Conservation (phyloP, 257 asterid species). For the Capsicum baccatum region DNA sequence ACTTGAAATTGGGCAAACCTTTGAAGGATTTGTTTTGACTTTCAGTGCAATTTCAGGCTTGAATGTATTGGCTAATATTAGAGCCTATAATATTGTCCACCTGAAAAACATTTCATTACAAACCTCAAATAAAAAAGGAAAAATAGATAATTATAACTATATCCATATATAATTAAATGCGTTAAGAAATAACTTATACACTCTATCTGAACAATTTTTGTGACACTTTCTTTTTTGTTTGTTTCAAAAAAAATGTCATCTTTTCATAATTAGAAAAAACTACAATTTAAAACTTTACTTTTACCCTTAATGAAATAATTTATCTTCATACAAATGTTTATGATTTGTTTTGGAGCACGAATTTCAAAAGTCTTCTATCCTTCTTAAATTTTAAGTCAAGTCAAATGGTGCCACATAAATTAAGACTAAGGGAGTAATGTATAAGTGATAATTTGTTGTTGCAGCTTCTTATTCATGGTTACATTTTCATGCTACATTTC, state of each 20-base stretch:
- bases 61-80: background rate
- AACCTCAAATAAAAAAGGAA: background rate
- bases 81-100: background rate
- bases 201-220: too few relatives aligned
- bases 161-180: background rate
- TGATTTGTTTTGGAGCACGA: too few relatives aligned
- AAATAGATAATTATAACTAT: background rate
- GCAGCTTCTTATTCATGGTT: background rate
- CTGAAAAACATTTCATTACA: background rate
- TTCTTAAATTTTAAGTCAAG: too few relatives aligned
- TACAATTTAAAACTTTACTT: too few relatives aligned
- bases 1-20: background rate
- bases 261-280: too few relatives aligned
- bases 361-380: too few relatives aligned
- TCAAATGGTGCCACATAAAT: too few relatives aligned
- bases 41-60: conserved; percentile 26
- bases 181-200: background rate
- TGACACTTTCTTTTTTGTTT: too few relatives aligned
- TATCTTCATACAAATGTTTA: too few relatives aligned
- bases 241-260: too few relatives aligned
- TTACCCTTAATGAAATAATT: too few relatives aligned
- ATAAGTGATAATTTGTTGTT: background rate
- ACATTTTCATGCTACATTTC: background rate
- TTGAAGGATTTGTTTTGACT: conserved; percentile 6
- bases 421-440: background rate